phyloP scores from a whole-genome alignment of 306 rosid species.

The Quillaja saponaria region DNA sequence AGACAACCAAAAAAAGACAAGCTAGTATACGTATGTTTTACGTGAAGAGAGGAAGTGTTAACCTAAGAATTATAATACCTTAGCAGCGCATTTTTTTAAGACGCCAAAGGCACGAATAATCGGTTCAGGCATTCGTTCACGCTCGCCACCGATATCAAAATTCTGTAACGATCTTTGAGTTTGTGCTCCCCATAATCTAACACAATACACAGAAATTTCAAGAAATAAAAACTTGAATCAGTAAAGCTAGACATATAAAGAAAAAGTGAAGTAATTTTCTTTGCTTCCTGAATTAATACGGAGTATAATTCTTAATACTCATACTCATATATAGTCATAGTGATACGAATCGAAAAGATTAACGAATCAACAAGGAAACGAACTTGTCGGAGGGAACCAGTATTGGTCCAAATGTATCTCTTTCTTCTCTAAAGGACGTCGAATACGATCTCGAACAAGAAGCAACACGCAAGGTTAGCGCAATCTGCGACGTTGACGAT shows the following conservation, averaged over 20 bases:
- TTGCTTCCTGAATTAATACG: not conserved
- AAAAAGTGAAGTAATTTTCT: too few relatives aligned
- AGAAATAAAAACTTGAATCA: not conserved
- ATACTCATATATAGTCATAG: too few relatives aligned
- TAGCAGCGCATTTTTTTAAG: slow-evolving; percentile 90
- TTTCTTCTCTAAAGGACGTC: slow-evolving; percentile 78
- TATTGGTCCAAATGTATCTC: slow-evolving; percentile 93
- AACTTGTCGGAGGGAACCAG: slow-evolving; percentile 91
- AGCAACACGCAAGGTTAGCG: slow-evolving; percentile 42
- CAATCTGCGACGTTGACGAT: slow-evolving; percentile 34
- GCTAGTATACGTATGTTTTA: not conserved
- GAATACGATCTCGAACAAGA: slow-evolving; percentile 56
- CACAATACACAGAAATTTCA: not conserved
- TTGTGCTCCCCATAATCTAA: slow-evolving; percentile 96
- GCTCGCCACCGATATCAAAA: slow-evolving; percentile 93
- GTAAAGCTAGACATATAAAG: too few relatives aligned
- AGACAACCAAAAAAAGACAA: not conserved
- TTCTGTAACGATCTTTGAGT: slow-evolving; percentile 93
- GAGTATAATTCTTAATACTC: too few relatives aligned
- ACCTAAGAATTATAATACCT: slow-evolving; percentile 34
- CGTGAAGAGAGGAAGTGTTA: not conserved
- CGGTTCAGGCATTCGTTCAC: slow-evolving; percentile 98
- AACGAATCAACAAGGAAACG: slow-evolving; percentile 21
- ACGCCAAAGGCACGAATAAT: slow-evolving; percentile 89
- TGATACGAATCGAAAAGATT: not conserved